phyloP scores from a whole-genome alignment of 2,329 filamentous ascomycete genomes.

The Fusarium palustre region DNA sequence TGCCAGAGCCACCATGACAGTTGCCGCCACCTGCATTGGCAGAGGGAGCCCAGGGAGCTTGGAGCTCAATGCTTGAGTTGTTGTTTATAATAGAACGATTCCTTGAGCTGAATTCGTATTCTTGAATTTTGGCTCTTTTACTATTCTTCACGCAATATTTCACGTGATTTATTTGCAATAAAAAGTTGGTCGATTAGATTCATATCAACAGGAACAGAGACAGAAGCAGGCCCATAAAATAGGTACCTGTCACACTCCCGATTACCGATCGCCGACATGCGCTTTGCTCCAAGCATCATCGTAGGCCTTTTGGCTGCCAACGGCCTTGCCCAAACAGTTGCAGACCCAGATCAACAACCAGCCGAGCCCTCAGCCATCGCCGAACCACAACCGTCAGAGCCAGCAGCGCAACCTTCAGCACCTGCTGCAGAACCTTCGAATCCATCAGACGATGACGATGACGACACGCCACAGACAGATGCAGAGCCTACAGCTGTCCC shows the following conservation, averaged over 20 bases:
- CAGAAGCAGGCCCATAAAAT: no score
- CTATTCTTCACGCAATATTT: not conserved
- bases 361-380: conserved; percentile 12
- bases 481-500: conserved; percentile 5
- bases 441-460: not conserved
- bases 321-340: conserved; percentile 30
- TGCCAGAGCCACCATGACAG: conserved; percentile 29
- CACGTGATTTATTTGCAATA: not conserved
- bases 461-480: conserved; percentile 7
- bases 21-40: conserved; percentile 22
- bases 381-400: conserved; percentile 26
- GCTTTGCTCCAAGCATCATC: conserved; percentile 31
- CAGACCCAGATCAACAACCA: conserved; percentile 11
- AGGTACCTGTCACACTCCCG: not conserved
- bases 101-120: conserved; percentile 3
- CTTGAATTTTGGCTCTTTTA: not conserved
- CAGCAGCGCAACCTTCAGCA: conserved; percentile 24
- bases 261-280: conserved; percentile 16
- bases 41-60: conserved; percentile 33
- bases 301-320: conserved; percentile 31
- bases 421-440: conserved; percentile 12
- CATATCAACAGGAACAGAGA: not conserved
- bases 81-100: conserved; percentile 20
- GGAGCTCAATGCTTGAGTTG: not conserved
- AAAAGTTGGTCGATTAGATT: not conserved